phyloP scores from a whole-genome alignment of 352 stramenopile species.

The Pythium aquatile region DNA sequence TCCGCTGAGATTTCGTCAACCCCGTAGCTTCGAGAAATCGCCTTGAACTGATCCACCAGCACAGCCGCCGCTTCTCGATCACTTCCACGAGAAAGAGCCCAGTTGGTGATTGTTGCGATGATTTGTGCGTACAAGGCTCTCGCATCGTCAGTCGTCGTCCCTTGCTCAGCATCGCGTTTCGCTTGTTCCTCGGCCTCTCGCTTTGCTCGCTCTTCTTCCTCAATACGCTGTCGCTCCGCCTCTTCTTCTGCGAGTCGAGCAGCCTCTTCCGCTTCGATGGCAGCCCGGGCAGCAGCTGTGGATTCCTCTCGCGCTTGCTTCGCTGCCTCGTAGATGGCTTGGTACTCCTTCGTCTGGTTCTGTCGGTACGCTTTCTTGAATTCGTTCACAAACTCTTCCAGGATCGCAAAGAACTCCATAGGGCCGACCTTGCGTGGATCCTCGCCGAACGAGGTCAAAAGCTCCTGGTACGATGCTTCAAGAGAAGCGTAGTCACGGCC shows the following conservation, averaged over 20 bases:
- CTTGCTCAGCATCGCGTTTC: slow-evolving; percentile 21
- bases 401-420: slow-evolving; percentile 81
- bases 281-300: slow-evolving; percentile 31
- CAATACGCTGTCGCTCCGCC: slow-evolving; percentile 44
- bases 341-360: slow-evolving; percentile 87
- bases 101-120: slow-evolving; percentile 59
- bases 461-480: slow-evolving; percentile 72
- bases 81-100: slow-evolving; percentile 50
- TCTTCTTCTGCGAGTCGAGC: slow-evolving; percentile 35
- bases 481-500: slow-evolving; percentile 70
- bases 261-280: slow-evolving; percentile 33
- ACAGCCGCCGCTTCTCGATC: slow-evolving; percentile 42
- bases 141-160: slow-evolving; percentile 37
- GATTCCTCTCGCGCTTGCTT: slow-evolving; percentile 47
- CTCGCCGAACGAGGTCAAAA: slow-evolving; percentile 83
- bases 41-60: slow-evolving; percentile 62
- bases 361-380: slow-evolving; percentile 89
- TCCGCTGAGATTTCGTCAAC: slow-evolving; percentile 67
- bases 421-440: slow-evolving; percentile 77
- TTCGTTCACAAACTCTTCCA: slow-evolving; percentile 82
- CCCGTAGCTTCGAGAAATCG: slow-evolving; percentile 52
- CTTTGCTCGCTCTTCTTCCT: slow-evolving; percentile 54
- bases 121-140: slow-evolving; percentile 66
- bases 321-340: slow-evolving; percentile 72
- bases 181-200: slow-evolving; percentile 48